Base-by-base conservation (phyloP, 1,284 basidiomycete genomes). In the Pseudozyma hubeiensis region DNA sequence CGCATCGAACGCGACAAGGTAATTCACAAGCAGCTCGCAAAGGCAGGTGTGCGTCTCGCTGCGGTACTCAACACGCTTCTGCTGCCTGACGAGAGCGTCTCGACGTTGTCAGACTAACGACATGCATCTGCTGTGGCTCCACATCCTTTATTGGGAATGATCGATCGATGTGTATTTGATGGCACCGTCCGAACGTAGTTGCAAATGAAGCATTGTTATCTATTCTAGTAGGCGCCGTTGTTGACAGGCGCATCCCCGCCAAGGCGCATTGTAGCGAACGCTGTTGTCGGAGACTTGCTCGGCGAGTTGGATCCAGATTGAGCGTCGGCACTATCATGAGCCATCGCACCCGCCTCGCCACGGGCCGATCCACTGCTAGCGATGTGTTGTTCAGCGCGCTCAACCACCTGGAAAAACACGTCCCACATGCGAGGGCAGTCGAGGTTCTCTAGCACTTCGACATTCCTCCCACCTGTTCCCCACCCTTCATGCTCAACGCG, bases 41-140 rank as follows among this genome's bases (percentile, higher is more conserved):
- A 90, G 86, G 93, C 87, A 1, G 94, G 93, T 1, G 85, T 95
- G 39, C 87, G 93, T 14, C 88, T 94, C 35, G 94, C 93, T 10
- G 92, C 90, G 2, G 84, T 92, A 5, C 85, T 96, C 72, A 95
- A 95, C 78, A 89, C 87, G 6, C 37, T 81, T 17, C 72, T 81
- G 6, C 64, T 81, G 3, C 66, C 66, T 13, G 40, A 53, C 9
- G 57, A 57, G 39, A 39, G 47, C 10, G 40, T 29, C 5, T 31
- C 45, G n/a, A 13, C 30, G 8, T n/a, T 11, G 5, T 45, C 39
- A 30, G 44, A 34, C 8, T 53, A 30, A 53, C 17, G 37, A 11
- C 11, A 10, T 14, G 16, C 7, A 19, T 33, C 13, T 24, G 48
- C 24, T 50, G 4, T 24, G 24, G 4, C 4, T 24, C 24, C 24